Conservation (phyloP, 2,329 filamentous ascomycete genomes). For the Aspergillus spinulosporus region DNA sequence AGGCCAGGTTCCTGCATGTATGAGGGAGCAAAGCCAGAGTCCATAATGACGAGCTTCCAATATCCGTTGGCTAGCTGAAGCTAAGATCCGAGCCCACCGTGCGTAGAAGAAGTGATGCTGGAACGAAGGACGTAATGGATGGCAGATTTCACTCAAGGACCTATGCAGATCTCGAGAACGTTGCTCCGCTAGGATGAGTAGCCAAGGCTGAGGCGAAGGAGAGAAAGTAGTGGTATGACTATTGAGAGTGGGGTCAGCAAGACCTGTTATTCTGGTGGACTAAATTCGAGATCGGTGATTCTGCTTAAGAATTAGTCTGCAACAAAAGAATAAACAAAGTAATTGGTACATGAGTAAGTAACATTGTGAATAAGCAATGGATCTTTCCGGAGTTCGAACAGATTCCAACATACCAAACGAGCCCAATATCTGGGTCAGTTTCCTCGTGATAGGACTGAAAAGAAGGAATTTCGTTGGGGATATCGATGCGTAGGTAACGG, state of each 20-base stretch:
- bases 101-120: background rate
- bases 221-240: background rate
- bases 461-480: conserved; percentile 1
- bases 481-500: conserved; percentile 16
- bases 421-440: conserved; percentile 6
- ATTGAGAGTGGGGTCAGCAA: conserved; percentile 1
- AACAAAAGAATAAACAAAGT: background rate
- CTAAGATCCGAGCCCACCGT: background rate
- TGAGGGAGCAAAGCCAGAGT: conserved; percentile 8
- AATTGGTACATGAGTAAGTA: background rate
- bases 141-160: background rate
- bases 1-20: conserved; percentile 8
- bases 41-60: conserved; percentile 11
- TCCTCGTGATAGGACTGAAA: conserved; percentile 1
- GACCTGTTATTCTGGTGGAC: background rate
- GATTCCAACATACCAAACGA: conserved; percentile 19
- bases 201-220: background rate
- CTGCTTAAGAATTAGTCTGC: background rate
- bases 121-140: background rate
- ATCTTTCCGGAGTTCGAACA: background rate
- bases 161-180: background rate
- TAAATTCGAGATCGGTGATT: background rate
- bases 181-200: background rate
- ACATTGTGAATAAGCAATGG: background rate
- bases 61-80: background rate